Percentiles rank a stretch among this genome's conserved stretches.
Conservation (phyloP, 345 rosid species). For the Raphanus raphanistrum region DNA sequence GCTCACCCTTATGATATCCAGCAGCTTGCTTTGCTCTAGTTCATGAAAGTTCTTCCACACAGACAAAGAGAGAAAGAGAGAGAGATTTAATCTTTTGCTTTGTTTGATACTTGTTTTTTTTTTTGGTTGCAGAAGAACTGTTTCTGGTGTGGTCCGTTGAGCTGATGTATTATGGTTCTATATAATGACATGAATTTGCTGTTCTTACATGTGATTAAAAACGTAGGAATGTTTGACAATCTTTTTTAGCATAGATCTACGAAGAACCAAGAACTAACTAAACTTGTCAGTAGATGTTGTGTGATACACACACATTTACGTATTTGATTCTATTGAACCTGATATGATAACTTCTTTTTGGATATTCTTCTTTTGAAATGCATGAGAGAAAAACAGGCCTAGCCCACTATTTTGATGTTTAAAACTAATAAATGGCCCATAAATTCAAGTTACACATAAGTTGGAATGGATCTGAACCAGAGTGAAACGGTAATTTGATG, state of each 20-base stretch:
- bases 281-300: neutral
- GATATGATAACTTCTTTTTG: neutral
- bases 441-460: neutral
- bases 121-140: slow-evolving; percentile 2
- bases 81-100: neutral
- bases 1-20: slow-evolving; percentile 61
- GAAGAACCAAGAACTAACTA: neutral
- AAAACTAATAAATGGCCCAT: neutral
- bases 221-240: neutral
- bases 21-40: slow-evolving; percentile 52
- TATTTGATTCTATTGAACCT: neutral
- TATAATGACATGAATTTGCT: slow-evolving; percentile 7
- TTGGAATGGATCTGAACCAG: neutral
- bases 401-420: neutral
- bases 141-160: slow-evolving; percentile 8
- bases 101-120: slow-evolving; percentile 16
- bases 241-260: neutral
- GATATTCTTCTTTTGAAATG: neutral
- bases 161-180: slow-evolving; percentile 3
- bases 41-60: neutral
- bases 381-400: neutral
- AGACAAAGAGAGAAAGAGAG: neutral
- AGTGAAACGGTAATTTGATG: neutral
- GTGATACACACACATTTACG: neutral
- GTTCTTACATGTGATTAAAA: neutral